Base-by-base conservation (phyloP, 148 eudicot species). In the Rhododendron simsii region DNA sequence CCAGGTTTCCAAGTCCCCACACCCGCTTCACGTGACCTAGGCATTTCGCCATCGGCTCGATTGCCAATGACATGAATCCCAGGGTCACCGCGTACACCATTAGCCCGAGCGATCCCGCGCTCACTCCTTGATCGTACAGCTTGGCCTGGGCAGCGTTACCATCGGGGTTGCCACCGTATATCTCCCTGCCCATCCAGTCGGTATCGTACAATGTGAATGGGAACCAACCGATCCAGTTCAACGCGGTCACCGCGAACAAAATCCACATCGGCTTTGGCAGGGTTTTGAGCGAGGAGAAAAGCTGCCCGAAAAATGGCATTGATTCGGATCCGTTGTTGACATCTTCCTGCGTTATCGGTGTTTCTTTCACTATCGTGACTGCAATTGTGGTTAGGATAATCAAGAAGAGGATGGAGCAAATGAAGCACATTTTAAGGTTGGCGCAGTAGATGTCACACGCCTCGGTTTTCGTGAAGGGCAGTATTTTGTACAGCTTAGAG, bases 371-470 rank as follows among this genome's bases (percentile, higher is more conserved):
- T 0, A 84, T 12, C 9, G 87, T 10, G 12, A 92, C 75, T 3
- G 99, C 93, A 6, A 92, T 4, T 4, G 73, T 39, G 9, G 92
- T 93, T 0, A 95, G 59, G 3, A 28, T 80, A 0, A 92, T 15
- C 1, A 96, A 83, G 11, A 96, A 88, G 5, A 87, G 77, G 18
- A 95, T 92, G 41, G 96, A 89, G 20, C 93, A 88, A 28, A 95
- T 74, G 63, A 95, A 96, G 75, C 99, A 96, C 55, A 89, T 89
- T 73, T 96, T 96, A 7, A 96, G 92, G 77, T 96, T 96, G 11
- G 99, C 99, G 80, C 99, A 96, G 76, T 96, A 96, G 0, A 85
- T 13, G 61, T 96, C 97, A 33, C 99, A 96, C 0, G 96, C 96
- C 0, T 35, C 1, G 1, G 99, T 96, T 44, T 87, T 85, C 0